Evolutionary conservation across 257 asterid species (phyloP).

Genomic region (Osmanthus fragrans): DNA sequence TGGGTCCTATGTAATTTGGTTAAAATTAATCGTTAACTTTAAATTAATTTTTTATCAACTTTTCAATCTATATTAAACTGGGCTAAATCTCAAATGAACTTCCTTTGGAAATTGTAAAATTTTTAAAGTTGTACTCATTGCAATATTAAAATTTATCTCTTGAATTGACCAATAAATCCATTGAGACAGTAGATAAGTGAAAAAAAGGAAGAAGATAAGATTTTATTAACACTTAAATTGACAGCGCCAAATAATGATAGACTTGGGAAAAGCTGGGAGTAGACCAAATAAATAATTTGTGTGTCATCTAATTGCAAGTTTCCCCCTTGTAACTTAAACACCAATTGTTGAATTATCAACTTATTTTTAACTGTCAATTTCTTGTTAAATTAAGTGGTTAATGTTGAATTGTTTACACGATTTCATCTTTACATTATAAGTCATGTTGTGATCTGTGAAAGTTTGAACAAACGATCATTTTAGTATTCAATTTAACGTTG

Average conservation of each 20-base stretch:
- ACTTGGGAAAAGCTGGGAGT: neutral
- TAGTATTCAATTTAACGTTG: neutral
- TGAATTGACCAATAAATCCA: neutral
- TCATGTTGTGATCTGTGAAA: neutral
- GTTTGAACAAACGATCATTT: neutral
- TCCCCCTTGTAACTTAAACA: neutral
- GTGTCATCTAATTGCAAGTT: conserved; percentile 22
- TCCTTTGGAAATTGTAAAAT: too few relatives aligned
- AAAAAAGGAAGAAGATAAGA: neutral
- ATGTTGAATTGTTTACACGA: neutral
- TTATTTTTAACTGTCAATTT: neutral
- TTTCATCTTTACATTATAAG: neutral
- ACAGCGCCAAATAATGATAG: conserved; percentile 9
- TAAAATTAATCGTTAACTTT: too few relatives aligned
- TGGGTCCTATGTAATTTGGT: too few relatives aligned
- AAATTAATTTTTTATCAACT: too few relatives aligned
- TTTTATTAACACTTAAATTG: neutral
- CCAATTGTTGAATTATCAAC: neutral
- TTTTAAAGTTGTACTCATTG: neutral
- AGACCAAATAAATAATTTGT: neutral
- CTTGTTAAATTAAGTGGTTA: neutral
- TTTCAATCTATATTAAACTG: too few relatives aligned
- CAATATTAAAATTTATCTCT: neutral
- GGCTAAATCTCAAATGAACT: too few relatives aligned
- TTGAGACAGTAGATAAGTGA: neutral